phyloP scores from a whole-genome alignment of 2,329 filamentous ascomycete species.

The Aspergillus chevalieri region DNA sequence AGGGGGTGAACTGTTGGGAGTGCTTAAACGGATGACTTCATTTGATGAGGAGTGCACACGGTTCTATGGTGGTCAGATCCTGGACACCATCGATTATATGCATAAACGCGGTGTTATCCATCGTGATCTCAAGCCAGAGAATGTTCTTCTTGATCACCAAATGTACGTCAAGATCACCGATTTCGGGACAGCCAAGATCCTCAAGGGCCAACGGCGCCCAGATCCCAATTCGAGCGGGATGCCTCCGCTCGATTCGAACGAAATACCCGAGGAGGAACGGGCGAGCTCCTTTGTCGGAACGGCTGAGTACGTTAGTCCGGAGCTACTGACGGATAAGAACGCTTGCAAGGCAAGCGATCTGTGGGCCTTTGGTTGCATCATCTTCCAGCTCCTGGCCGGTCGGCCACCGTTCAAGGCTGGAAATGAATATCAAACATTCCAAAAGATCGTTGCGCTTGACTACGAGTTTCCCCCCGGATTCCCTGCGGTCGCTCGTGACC shows the following conservation, averaged over 20 bases:
- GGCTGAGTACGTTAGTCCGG: slow-evolving; percentile 95
- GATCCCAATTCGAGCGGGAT: slow-evolving; percentile 40
- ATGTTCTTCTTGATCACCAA: slow-evolving; percentile 87
- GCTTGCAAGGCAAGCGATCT: slow-evolving; percentile 96
- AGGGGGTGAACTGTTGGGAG: slow-evolving; percentile 84
- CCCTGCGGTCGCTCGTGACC: slow-evolving; percentile 74
- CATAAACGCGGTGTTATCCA: slow-evolving; percentile 94
- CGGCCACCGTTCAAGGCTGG: slow-evolving; percentile 91
- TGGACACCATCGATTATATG: slow-evolving; percentile 97
- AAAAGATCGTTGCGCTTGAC: slow-evolving; percentile 92
- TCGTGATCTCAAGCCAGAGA: slow-evolving; percentile 93
- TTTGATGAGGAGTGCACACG: slow-evolving; percentile 92
- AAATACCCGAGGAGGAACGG: slow-evolving; percentile 60
- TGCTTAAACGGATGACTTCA: slow-evolving; percentile 87
- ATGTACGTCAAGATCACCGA: slow-evolving; percentile 99
- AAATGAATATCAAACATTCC: slow-evolving; percentile 95
- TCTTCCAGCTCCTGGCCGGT: slow-evolving; percentile 94
- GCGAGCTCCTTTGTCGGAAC: slow-evolving; percentile 96
- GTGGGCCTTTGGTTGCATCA: slow-evolving; percentile 97
- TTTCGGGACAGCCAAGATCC: slow-evolving; percentile 94
- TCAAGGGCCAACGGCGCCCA: slow-evolving; percentile 53
- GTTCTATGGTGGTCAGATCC: slow-evolving; percentile 92
- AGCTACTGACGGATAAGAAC: slow-evolving; percentile 92
- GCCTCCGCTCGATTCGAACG: slow-evolving; percentile 45
- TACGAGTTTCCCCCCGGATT: slow-evolving; percentile 91